Evolutionary conservation across 73 alveolate species (phyloP), one percentile per base, ranked within the genome.

Genomic region (Paramecium sonneborni): DNA sequence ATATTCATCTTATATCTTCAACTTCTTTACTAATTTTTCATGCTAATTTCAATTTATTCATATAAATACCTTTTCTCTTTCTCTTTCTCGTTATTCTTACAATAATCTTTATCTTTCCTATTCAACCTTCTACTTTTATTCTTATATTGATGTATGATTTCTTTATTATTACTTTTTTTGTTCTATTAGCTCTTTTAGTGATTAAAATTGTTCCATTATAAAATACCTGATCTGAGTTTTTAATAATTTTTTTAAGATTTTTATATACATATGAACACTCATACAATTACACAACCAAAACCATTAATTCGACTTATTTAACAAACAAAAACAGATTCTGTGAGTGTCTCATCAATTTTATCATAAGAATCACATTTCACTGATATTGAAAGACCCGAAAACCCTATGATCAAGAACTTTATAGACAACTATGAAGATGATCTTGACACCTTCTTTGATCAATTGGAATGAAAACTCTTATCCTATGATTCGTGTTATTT

Each of bases 171-270:
- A 62, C 6, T 62, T 62, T 30, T 32, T 26, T 62, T 62, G 48
- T 32, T 62, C 48, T 3, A 62, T 62, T 21, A 62, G 84, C 18
- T 62, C 24, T 62, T 62, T 62, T 62, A 62, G 24, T 62, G 39
- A 62, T 30, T 26, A 62, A 62, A 62, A 62, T 62, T 26, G 24
- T 26, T 62, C 21, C 84, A 62, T 62, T 62, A 62, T 62, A 62
- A 62, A 62, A 62, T 62, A 4, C 86, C 86, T 72, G 67, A 72
- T 72, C 38, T 62, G 84, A 32, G 84, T 26, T 72, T 35, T 72
- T 72, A 72, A 72, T 72, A 72, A n/a, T 72, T 72, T 72, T 69
- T 72, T 32, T 72, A 72, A 72, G 86, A 72, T 72, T 72, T 69
- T 72, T 72, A 35, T 37, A 62, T 62, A 62, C 84, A 30, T 32